Evolutionary conservation across 139 green algal genomes (phyloP).

Genomic region (Pleodorina starrii): DNA sequence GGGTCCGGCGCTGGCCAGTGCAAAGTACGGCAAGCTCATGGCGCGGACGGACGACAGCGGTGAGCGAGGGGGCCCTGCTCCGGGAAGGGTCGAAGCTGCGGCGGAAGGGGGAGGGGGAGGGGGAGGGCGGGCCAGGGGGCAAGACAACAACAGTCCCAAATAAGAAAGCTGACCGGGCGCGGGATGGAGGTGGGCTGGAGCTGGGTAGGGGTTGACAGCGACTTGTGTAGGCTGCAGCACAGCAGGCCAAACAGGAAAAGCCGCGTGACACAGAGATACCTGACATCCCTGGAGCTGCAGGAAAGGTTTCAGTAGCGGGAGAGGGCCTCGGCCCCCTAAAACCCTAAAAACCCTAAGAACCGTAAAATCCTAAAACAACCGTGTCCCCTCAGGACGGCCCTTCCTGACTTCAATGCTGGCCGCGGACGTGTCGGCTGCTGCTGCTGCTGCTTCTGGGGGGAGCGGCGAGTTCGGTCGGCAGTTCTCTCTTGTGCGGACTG

Average conservation of each 20-base stretch:
- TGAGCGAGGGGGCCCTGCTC: background rate
- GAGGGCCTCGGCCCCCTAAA: no score
- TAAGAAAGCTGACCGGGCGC: background rate
- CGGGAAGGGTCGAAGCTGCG: background rate
- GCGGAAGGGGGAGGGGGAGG: background rate
- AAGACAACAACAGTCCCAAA: background rate
- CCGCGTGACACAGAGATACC: no score
- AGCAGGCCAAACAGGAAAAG: no score
- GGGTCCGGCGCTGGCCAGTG: background rate
- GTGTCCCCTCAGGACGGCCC: background rate
- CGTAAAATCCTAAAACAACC: no score
- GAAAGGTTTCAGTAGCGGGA: no score
- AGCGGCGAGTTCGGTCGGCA: constrained; percentile 3
- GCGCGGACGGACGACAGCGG: background rate
- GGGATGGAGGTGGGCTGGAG: background rate
- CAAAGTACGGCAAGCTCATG: background rate
- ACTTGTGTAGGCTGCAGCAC: no score
- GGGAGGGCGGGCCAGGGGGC: background rate
- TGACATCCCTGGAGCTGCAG: no score
- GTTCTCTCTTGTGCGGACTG: background rate
- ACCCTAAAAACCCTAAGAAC: no score
- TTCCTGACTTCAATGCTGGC: background rate
- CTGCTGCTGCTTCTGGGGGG: no score
- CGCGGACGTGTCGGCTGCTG: background rate
- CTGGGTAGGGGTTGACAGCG: no score